These are phyloP conservation scores for Ceratobasidium sp. DNA, from an alignment of 1,284 basidiomycete genomes.

Conservation along the genomic window DNA sequence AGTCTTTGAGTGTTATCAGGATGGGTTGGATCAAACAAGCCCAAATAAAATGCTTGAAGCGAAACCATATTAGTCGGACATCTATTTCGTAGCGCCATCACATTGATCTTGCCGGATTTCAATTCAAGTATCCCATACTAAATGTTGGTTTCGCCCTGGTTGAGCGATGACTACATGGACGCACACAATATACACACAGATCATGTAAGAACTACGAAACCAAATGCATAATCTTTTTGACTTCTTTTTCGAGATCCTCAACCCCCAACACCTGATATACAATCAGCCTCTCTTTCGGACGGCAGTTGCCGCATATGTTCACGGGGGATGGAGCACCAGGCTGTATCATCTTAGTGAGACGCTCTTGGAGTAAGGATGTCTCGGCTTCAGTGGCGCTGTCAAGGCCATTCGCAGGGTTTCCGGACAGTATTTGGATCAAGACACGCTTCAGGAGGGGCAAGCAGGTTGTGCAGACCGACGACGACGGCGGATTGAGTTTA, in stretches of 20 bases:
- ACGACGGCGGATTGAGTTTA: not conserved
- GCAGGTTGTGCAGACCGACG: constrained; percentile 17
- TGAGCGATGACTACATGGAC: too few relatives aligned
- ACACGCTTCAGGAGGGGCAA: constrained; percentile 2
- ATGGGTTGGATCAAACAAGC: too few relatives aligned
- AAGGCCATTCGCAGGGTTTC: not conserved
- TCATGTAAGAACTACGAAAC: too few relatives aligned
- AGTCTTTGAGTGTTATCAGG: too few relatives aligned
- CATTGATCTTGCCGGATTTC: too few relatives aligned
- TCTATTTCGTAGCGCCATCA: too few relatives aligned
- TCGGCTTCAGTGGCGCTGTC: not conserved
- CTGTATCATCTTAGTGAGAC: constrained; percentile 24
- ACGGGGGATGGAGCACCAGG: constrained; percentile 7
- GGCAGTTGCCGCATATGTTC: constrained; percentile 31
- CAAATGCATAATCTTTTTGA: constrained; percentile 42
- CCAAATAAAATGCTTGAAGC: too few relatives aligned
- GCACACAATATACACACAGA: too few relatives aligned
- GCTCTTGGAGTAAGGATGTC: constrained; percentile 16
- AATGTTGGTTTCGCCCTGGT: too few relatives aligned
- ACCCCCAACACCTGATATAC: constrained; percentile 22
- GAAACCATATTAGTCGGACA: too few relatives aligned
- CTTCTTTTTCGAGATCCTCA: constrained; percentile 19
- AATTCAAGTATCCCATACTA: too few relatives aligned
- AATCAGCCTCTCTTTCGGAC: constrained; percentile 20
- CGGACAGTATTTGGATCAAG: constrained; percentile 3